Base-by-base conservation (phyloP, 2,329 filamentous ascomycete genomes). In the Trichoderma endophyticum region DNA sequence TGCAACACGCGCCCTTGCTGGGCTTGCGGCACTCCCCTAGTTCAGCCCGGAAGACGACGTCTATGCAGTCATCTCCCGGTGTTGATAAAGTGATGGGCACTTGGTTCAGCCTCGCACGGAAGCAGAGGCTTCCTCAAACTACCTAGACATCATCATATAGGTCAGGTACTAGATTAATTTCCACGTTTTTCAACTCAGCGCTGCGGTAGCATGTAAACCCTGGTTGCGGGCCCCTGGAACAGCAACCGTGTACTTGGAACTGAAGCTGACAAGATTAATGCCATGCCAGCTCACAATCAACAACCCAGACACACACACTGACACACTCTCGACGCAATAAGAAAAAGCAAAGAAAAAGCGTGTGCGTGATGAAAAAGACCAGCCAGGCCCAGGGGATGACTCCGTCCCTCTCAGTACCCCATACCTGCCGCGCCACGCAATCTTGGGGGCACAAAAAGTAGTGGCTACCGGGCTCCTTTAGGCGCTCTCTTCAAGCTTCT, bases 11-110 rank as follows among this genome's bases (percentile, higher is more conserved):
- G 65, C 54, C 65, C 65, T 48, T 7, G 65, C 15, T 59, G 65
- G 65, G 65, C 65, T 59, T 68, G 65, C 54, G 65, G 65, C 65
- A 69, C 65, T 69, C 36, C 65, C 65, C 28, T 61, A 60, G 65
- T 32, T 60, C 56, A 60, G 56, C 65, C 65, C 36, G 54, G 56
- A 32, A 69, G 64, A 30, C 64, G 21, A 67, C 64, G 64, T 59
- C 48, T 14, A 34, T 48, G 65, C 65, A 48, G 54, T 56, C 56
- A 34, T 51, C 43, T 51, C 54, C 65, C 21, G 56, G 56, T 15
- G 36, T 32, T 32, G 65, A 60, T 69, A 36, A 36, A 36, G 51
- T 59, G 64, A 69, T 61, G n/a, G 28, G 65, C 65, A 69, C 65
- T 51, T 48, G 11, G 28, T 69, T 69, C 65, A 69, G 65, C 65